These are phyloP conservation scores for Neonothopanus nambi DNA, from an alignment of 1,284 basidiomycete species.

Conservation along the genomic window DNA sequence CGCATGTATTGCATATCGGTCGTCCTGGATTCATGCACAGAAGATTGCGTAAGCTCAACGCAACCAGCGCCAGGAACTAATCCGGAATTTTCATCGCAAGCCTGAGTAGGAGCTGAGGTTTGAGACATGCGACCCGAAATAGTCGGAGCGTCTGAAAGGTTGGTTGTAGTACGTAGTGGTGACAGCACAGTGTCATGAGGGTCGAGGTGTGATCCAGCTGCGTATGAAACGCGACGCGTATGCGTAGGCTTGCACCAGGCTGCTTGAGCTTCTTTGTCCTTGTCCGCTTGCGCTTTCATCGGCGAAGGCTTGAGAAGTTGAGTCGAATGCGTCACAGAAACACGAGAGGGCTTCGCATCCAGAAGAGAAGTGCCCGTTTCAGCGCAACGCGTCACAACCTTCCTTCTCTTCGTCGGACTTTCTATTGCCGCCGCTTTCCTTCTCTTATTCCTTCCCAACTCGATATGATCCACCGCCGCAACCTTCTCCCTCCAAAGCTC, in stretches of 20 bases:
- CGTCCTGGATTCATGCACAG: neutral
- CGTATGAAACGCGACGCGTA: too few species aligned
- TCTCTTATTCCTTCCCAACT: neutral
- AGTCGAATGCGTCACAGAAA: too few species aligned
- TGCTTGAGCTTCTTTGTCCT: too few species aligned
- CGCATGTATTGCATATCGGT: neutral
- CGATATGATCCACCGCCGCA: constrained; percentile 4
- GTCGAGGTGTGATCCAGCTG: too few species aligned
- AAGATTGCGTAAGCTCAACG: neutral
- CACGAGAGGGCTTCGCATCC: neutral
- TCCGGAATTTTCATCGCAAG: neutral
- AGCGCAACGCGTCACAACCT: neutral
- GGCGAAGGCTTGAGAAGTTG: neutral
- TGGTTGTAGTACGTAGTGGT: too few species aligned
- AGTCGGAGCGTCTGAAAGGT: neutral
- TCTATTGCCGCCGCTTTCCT: neutral
- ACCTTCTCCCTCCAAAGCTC: constrained; percentile 2
- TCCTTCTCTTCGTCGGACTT: neutral
- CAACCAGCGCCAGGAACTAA: neutral
- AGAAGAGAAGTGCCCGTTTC: neutral
- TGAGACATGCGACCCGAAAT: neutral
- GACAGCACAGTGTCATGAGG: too few species aligned
- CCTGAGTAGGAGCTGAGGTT: neutral
- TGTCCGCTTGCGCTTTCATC: neutral
- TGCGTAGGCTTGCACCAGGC: too few species aligned